phyloP scores from a whole-genome alignment of 1,139 yeast genomes.

The Sugiyamaella castrensis region DNA sequence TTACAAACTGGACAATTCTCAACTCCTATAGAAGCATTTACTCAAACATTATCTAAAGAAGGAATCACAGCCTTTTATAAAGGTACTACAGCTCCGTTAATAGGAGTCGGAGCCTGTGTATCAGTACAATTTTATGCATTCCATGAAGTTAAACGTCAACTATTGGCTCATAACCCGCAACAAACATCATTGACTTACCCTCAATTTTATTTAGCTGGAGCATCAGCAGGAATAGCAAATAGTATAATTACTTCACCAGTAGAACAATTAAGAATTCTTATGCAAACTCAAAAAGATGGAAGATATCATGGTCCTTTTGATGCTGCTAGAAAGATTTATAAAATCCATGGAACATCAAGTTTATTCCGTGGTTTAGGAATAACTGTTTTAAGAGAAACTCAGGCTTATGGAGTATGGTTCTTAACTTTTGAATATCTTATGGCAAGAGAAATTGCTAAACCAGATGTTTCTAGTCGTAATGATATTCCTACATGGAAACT shows the following conservation, averaged over 20 bases:
- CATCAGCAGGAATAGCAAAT: slow-evolving; percentile 73
- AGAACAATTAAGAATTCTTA: slow-evolving; percentile 68
- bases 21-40: slow-evolving; percentile 53
- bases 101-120: slow-evolving; percentile 67
- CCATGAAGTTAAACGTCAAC: slow-evolving; percentile 68
- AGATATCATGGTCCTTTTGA: slow-evolving; percentile 47
- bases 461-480: slow-evolving; percentile 36
- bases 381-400: slow-evolving; percentile 65
- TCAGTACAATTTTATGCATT: slow-evolving; percentile 74
- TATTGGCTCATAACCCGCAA: slow-evolving; percentile 31
- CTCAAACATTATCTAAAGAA: slow-evolving; percentile 55
- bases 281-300: slow-evolving; percentile 54
- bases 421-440: slow-evolving; percentile 65
- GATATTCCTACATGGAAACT: slow-evolving; percentile 61
- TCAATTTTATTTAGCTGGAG: slow-evolving; percentile 71
- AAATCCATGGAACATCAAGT: slow-evolving; percentile 51
- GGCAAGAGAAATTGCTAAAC: slow-evolving; percentile 26
- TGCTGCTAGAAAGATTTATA: slow-evolving; percentile 49
- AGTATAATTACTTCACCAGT: slow-evolving; percentile 71
- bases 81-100: slow-evolving; percentile 49
- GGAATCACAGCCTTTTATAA: slow-evolving; percentile 62
- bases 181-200: slow-evolving; percentile 47
- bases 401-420: slow-evolving; percentile 84
- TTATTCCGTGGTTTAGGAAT: slow-evolving; percentile 59
- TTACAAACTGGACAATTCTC: slow-evolving; percentile 54